Conservation (phyloP, 2,329 filamentous ascomycete genomes). For the Fusarium abutilonis region DNA sequence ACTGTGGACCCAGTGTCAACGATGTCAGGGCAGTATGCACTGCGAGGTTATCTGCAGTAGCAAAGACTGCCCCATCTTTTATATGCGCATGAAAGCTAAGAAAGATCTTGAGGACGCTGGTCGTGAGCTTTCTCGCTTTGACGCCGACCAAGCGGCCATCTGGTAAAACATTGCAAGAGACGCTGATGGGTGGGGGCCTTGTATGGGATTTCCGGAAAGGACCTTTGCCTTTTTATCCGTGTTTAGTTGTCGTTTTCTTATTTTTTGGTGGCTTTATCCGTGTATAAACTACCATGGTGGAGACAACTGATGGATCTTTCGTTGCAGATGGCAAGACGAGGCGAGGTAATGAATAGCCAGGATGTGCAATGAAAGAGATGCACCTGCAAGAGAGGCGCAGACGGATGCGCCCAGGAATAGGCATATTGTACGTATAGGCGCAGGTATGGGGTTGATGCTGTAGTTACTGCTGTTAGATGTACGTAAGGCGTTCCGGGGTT, state of each 20-base stretch:
- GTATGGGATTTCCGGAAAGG: slow-evolving; percentile 6
- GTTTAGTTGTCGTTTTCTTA: slow-evolving; percentile 2
- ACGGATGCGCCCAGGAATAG: slow-evolving; percentile 14
- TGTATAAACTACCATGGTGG: slow-evolving; percentile 7
- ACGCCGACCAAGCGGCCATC: slow-evolving; percentile 79
- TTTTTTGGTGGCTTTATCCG: slow-evolving; percentile 8
- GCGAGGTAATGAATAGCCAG: slow-evolving; percentile 8
- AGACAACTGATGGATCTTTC: slow-evolving; percentile 4
- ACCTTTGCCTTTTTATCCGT: background rate
- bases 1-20: slow-evolving; percentile 97
- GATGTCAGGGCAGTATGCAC: slow-evolving; percentile 97
- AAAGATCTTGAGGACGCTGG: slow-evolving; percentile 97
- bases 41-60: slow-evolving; percentile 97
- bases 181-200: background rate
- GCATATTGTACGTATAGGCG: slow-evolving; percentile 31
- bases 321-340: slow-evolving; percentile 13
- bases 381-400: slow-evolving; percentile 16
- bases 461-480: slow-evolving; percentile 37
- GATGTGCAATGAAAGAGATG: slow-evolving; percentile 25
- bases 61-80: slow-evolving; percentile 98
- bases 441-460: slow-evolving; percentile 27
- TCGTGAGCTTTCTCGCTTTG: slow-evolving; percentile 89
- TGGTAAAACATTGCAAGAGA: slow-evolving; percentile 53
- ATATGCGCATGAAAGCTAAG: slow-evolving; percentile 99
- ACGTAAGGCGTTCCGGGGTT: slow-evolving; percentile 43